Percentiles rank a stretch among this genome's conserved stretches.
Conservation (phyloP, 2,329 filamentous ascomycete genomes). For the Sordariomycetes sp. region DNA sequence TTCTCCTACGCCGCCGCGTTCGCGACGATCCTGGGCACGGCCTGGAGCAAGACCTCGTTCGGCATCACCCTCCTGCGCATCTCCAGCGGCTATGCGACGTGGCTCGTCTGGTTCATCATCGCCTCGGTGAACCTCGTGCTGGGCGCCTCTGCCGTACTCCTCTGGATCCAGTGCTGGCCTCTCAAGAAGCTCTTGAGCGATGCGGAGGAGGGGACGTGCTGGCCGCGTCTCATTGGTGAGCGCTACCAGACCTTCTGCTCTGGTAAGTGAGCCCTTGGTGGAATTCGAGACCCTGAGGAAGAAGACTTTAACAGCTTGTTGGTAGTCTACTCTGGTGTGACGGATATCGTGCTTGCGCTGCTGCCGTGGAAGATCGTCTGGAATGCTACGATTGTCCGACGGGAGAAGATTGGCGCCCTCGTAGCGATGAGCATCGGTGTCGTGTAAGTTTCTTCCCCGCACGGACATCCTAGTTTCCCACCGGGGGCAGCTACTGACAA, state of each 20-base stretch:
- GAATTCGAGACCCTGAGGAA: no score
- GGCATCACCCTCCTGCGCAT: constrained; percentile 23
- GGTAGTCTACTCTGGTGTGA: not conserved
- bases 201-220: not conserved
- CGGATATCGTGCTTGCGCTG: not conserved
- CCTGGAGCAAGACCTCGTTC: constrained; percentile 25
- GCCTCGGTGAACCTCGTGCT: constrained; percentile 16
- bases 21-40: constrained; percentile 18
- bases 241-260: constrained; percentile 5
- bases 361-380: not conserved
- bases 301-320: not conserved
- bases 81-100: constrained; percentile 14
- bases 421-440: not conserved
- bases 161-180: not conserved
- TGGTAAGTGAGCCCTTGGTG: constrained; percentile 3
- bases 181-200: not conserved
- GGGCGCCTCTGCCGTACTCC: not conserved
- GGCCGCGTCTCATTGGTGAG: not conserved
- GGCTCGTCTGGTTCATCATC: constrained; percentile 21
- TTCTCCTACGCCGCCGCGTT: constrained; percentile 3
- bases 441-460: not conserved
- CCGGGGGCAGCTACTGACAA: not conserved
- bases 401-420: not conserved
- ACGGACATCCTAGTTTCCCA: not conserved
- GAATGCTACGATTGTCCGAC: not conserved